A percentile compares a stretch with the other conserved stretches of the same genome.
Evolutionary conservation across 306 rosid species (phyloP).

Genomic region (Vachellia pachyceras): DNA sequence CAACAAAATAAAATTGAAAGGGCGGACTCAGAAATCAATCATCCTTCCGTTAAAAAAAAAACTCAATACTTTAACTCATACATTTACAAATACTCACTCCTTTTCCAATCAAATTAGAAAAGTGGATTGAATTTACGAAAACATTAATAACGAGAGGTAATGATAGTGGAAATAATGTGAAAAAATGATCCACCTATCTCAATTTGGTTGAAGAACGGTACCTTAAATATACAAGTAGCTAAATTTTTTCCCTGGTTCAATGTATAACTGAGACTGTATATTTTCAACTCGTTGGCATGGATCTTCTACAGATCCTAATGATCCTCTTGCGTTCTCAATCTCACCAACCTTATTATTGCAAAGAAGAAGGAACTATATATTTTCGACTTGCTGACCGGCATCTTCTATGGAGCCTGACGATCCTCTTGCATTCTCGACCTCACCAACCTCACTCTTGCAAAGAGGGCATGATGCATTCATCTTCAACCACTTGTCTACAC

Average conservation of each 20-base stretch:
- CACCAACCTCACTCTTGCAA: slow-evolving; percentile 66
- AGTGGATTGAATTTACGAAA: not conserved
- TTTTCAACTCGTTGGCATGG: slow-evolving; percentile 38
- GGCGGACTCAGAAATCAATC: slow-evolving; percentile 14
- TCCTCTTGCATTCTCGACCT: slow-evolving; percentile 26
- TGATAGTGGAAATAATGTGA: not conserved
- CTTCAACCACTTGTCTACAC: slow-evolving; percentile 79
- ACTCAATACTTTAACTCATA: too few species aligned
- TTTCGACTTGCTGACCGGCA: slow-evolving; percentile 37
- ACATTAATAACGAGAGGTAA: not conserved
- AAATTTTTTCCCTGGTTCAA: not conserved
- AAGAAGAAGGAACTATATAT: not conserved
- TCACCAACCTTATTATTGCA: slow-evolving; percentile 45
- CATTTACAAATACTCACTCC: not conserved
- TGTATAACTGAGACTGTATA: not conserved
- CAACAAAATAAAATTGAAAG: slow-evolving; percentile 18
- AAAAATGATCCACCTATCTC: not conserved
- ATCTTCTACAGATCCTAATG: slow-evolving; percentile 37
- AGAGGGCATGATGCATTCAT: slow-evolving; percentile 75
- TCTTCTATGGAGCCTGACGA: slow-evolving; percentile 37
- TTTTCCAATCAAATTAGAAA: not conserved
- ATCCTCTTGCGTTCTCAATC: slow-evolving; percentile 16
- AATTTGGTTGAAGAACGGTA: not conserved
- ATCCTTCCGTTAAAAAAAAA: not conserved
- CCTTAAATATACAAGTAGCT: not conserved